Evolutionary conservation across 2,329 filamentous ascomycete species (phyloP), one percentile per base, ranked within the genome.

Genomic region (Exophiala oligosperma): DNA sequence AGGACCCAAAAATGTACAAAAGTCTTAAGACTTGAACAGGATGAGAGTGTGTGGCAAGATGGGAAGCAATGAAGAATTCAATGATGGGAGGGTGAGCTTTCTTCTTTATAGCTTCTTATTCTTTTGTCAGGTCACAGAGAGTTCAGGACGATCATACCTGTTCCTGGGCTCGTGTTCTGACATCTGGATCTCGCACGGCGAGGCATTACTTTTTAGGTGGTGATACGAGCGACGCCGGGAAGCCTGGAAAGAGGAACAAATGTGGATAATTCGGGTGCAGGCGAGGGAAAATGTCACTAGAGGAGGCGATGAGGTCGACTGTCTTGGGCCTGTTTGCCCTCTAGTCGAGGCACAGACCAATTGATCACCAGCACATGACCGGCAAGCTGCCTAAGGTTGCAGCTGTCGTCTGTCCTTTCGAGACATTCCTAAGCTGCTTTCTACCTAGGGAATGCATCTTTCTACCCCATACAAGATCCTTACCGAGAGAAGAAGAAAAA

Each of bases 291-390:
- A 17, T 17, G 46, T 35, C 32, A 35, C 32, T 35, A 48, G 46
- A 26, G 26, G 46, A 28, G 46, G 46, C 46, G n/a, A 48, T 28
- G 46, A 28, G 46, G 24, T 26, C n/a, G n/a, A 26, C 6, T 11
- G 46, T 48, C 28, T 29, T 48, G n/a, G 46, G 23, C 46, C 8
- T 17, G n/a, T 48, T 48, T 28, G n/a, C 26, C 46, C 8, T 48
- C 46, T 48, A 48, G 46, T 29, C 24, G 46, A 48, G 28, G 46
- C 46, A 48, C 46, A 48, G 46, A 9, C 46, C 46, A 48, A 48
- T 48, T 48, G 28, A 28, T 17, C 46, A 14, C n/a, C 46, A 48
- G 8, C 46, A 48, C 46, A 32, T 48, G 46, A 48, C n/a, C n/a
- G 46, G 26, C 24, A 26, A 48, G 23, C 23, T 48, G 46, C 46